These are phyloP conservation scores for Zygoascus ofunaensis DNA, from an alignment of 805 yeast species.

Conservation along the genomic window DNA sequence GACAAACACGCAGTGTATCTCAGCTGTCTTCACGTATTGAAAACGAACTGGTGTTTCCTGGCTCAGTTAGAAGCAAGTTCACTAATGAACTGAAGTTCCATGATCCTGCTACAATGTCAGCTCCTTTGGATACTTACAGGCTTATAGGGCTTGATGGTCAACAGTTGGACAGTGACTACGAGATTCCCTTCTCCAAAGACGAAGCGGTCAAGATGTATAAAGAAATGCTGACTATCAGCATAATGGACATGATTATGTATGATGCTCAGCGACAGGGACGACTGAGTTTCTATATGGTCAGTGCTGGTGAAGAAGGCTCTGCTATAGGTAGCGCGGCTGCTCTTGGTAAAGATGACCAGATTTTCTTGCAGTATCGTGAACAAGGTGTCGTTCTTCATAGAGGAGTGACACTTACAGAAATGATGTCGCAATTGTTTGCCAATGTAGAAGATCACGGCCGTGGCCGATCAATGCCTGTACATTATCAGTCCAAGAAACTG, in stretches of 20 bases:
- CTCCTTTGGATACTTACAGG: constrained; percentile 23
- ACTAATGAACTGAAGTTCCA: constrained; percentile 13
- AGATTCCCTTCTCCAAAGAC: constrained; percentile 19
- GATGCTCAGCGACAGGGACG: constrained; percentile 32
- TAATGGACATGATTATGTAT: constrained; percentile 27
- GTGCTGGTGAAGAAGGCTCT: constrained; percentile 31
- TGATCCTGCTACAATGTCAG: constrained; percentile 12
- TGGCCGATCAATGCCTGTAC: constrained; percentile 30
- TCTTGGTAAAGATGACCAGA: constrained; percentile 22
- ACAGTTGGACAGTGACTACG: constrained; percentile 19
- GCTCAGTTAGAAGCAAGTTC: constrained; percentile 20
- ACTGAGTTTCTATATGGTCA: constrained; percentile 28
- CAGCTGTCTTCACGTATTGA: constrained; percentile 17
- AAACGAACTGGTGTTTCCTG: constrained; percentile 23
- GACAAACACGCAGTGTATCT: too few species aligned
- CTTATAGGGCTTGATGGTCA: constrained; percentile 23
- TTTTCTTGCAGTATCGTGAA: constrained; percentile 29
- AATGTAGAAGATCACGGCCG: constrained; percentile 24
- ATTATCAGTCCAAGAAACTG: constrained; percentile 22
- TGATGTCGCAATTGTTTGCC: constrained; percentile 27
- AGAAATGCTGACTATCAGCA: constrained; percentile 26
- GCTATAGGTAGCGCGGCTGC: constrained; percentile 29
- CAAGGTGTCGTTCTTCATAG: constrained; percentile 27
- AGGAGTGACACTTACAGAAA: constrained; percentile 25
- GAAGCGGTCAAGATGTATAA: constrained; percentile 23